Evolutionary conservation across 2,329 filamentous ascomycete species (phyloP).

Genomic region (Sordariomycetes sp.): DNA sequence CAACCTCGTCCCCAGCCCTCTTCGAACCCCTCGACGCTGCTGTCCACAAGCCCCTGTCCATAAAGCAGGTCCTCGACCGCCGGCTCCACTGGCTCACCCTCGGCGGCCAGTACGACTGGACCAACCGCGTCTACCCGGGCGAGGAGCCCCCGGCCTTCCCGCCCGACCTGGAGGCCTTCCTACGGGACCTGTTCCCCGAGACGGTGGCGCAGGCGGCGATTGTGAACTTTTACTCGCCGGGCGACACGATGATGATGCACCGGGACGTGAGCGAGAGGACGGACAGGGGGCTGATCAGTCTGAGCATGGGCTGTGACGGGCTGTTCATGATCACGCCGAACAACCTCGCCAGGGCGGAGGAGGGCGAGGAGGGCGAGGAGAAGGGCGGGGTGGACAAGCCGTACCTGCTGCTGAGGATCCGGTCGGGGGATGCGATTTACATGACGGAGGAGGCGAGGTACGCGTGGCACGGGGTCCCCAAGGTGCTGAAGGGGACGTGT

Average conservation of each 20-base stretch:
- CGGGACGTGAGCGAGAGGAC: conserved; percentile 86
- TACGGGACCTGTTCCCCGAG: conserved; percentile 62
- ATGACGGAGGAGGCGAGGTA: conserved; percentile 77
- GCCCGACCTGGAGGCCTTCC: conserved; percentile 54
- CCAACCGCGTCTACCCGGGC: conserved; percentile 67
- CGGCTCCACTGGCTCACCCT: conserved; percentile 91
- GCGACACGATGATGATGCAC: conserved; percentile 86
- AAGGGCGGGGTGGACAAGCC: conserved; percentile 20
- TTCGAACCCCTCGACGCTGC: conserved; percentile 58
- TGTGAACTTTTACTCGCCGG: conserved; percentile 83
- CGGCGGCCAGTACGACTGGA: conserved; percentile 96
- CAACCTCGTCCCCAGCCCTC: conserved; percentile 38
- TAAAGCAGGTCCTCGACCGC: conserved; percentile 61
- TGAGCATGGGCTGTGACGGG: conserved; percentile 84
- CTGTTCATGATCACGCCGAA: conserved; percentile 75
- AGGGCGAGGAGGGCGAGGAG: conserved; percentile 12
- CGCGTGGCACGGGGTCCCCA: conserved; percentile 93
- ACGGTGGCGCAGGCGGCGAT: conserved; percentile 83
- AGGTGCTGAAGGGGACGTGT: conserved; percentile 70
- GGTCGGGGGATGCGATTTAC: conserved; percentile 81
- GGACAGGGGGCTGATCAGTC: conserved; percentile 66
- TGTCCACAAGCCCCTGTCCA: conserved; percentile 64
- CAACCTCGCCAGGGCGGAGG: conserved; percentile 20
- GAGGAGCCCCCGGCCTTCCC: conserved; percentile 64
- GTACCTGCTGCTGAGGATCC: conserved; percentile 54